phyloP scores from a whole-genome alignment of 805 yeast genomes.

The Schwanniomyces yamadae region DNA sequence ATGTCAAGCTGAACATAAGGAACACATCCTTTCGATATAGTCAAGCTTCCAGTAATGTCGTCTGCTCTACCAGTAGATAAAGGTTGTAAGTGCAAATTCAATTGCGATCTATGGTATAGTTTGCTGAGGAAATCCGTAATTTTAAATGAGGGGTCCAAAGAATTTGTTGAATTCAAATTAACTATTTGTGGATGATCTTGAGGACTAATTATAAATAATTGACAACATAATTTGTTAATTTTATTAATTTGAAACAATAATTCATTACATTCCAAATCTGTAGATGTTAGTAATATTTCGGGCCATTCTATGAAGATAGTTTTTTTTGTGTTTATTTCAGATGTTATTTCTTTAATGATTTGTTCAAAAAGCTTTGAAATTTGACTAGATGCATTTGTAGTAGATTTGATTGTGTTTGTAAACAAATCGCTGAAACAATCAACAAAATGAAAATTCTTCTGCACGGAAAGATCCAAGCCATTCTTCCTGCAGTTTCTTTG shows the following conservation, averaged over 20 bases:
- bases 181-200: constrained; percentile 38
- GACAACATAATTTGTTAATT: constrained; percentile 30
- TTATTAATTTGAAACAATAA: constrained; percentile 31
- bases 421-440: constrained; percentile 52
- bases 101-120: constrained; percentile 48
- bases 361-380: constrained; percentile 17
- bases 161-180: constrained; percentile 20
- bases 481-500: constrained; percentile 37
- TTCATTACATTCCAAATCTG: constrained; percentile 33
- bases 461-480: constrained; percentile 31
- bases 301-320: constrained; percentile 46
- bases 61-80: constrained; percentile 77
- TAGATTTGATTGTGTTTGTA: constrained; percentile 24
- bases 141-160: constrained; percentile 37
- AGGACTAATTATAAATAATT: constrained; percentile 36
- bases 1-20: constrained; percentile 21
- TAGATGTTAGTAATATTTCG: constrained; percentile 47
- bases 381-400: constrained; percentile 15
- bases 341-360: constrained; percentile 12
- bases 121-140: constrained; percentile 48
- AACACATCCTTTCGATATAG: constrained; percentile 56
- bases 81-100: constrained; percentile 61
- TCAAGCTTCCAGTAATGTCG: constrained; percentile 74
- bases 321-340: constrained; percentile 10
- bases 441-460: constrained; percentile 31